phyloP scores from a whole-genome alignment of 2,329 filamentous ascomycete species.

The Ilyonectria destructans region DNA sequence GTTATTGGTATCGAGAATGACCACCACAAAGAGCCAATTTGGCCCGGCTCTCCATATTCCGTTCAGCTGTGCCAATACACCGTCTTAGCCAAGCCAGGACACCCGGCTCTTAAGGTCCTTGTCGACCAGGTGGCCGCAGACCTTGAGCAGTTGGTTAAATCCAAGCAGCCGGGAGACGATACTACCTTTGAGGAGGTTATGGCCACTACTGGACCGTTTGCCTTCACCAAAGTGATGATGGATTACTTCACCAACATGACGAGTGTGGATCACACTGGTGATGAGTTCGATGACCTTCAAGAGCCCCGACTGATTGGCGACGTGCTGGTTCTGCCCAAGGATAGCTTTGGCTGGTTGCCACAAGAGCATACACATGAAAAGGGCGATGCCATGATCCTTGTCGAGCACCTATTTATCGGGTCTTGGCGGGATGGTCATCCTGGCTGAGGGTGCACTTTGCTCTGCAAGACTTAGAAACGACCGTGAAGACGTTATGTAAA shows the following conservation, averaged over 20 bases:
- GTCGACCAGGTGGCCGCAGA: constrained; percentile 74
- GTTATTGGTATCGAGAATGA: constrained; percentile 83
- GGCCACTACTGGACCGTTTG: constrained; percentile 51
- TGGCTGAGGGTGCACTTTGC: background rate
- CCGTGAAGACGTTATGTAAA: too few species aligned
- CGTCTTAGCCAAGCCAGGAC: constrained; percentile 80
- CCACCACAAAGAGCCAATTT: constrained; percentile 52
- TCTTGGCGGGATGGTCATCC: constrained; percentile 1
- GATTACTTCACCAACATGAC: constrained; percentile 50
- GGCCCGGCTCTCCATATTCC: constrained; percentile 76
- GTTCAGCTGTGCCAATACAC: constrained; percentile 85
- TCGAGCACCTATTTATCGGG: constrained; percentile 34
- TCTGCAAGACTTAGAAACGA: too few species aligned
- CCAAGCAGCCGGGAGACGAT: constrained; percentile 31
- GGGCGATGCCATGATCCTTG: constrained; percentile 36
- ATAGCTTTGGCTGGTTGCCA: constrained; percentile 46
- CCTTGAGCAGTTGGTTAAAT: constrained; percentile 42
- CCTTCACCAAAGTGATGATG: constrained; percentile 53
- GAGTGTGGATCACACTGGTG: constrained; percentile 45
- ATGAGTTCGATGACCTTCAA: constrained; percentile 50
- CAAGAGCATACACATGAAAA: constrained; percentile 41
- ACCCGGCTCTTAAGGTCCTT: constrained; percentile 77
- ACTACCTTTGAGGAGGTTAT: constrained; percentile 53
- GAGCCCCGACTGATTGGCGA: constrained; percentile 53
- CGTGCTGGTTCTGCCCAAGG: constrained; percentile 53